phyloP scores from a whole-genome alignment of 768 basidiomycete species.

The Inosperma sp. region DNA sequence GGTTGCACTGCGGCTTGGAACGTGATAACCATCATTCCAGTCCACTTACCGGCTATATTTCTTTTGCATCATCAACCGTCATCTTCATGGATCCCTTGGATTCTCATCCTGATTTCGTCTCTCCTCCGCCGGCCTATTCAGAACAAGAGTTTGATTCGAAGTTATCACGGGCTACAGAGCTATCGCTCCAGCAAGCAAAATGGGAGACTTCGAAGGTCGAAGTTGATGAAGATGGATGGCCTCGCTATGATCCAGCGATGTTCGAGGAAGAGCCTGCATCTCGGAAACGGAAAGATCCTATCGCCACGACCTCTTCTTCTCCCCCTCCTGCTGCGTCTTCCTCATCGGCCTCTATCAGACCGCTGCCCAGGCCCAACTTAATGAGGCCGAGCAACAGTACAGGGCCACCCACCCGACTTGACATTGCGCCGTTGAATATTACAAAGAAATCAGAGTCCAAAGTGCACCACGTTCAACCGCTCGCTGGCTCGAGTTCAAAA shows the following conservation, averaged over 20 bases:
- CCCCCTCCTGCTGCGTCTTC: too few relatives aligned
- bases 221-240: constrained; percentile 41
- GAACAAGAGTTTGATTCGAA: constrained; percentile 54
- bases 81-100: constrained; percentile 10
- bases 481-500: too few relatives aligned
- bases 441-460: constrained; percentile 9
- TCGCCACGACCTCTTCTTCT: background rate
- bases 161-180: constrained; percentile 36
- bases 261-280: constrained; percentile 17
- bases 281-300: constrained; percentile 3
- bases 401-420: constrained; percentile 2
- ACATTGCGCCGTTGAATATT: constrained; percentile 9
- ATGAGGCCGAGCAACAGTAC: background rate
- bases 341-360: constrained; percentile 3
- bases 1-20: too few relatives aligned
- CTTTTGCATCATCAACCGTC: too few relatives aligned
- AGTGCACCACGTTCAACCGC: too few relatives aligned
- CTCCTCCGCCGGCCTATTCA: constrained; percentile 44
- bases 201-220: constrained; percentile 1
- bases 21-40: too few relatives aligned
- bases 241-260: constrained; percentile 40
- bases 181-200: constrained; percentile 32
- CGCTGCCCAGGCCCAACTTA: background rate
- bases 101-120: constrained; percentile 14
- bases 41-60: too few relatives aligned